Evolutionary conservation across 306 rosid species (phyloP).

Genomic region (Pyrus communis): DNA sequence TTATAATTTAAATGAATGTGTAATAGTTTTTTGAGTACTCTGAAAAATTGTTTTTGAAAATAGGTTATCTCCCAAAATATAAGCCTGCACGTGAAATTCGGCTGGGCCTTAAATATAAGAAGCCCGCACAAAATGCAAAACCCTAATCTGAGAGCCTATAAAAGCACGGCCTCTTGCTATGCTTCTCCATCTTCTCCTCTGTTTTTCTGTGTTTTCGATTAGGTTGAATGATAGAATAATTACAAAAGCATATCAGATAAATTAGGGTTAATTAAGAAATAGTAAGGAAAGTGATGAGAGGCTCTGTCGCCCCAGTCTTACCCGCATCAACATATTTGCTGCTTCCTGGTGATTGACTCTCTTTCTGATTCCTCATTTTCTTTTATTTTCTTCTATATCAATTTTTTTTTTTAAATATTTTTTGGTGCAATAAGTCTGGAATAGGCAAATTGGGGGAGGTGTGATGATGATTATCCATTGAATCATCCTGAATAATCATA

Average conservation of each 20-base stretch:
- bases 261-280: background rate
- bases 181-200: background rate
- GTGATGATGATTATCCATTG: slow-evolving; percentile 12
- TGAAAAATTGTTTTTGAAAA: no score
- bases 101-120: background rate
- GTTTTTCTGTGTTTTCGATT: background rate
- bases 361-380: slow-evolving; percentile 7
- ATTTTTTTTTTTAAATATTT: background rate
- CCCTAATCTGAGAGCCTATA: background rate
- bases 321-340: background rate
- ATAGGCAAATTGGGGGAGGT: background rate
- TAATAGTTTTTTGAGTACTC: no score
- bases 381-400: background rate
- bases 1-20: no score
- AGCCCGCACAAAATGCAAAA: background rate
- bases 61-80: no score
- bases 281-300: background rate
- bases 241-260: background rate
- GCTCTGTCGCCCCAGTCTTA: slow-evolving; percentile 17
- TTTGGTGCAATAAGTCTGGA: background rate
- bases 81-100: background rate
- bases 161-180: background rate
- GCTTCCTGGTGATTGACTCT: slow-evolving; percentile 15
- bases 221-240: background rate
- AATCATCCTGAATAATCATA: background rate